Base-by-base conservation (phyloP, 257 asterid genomes). In the Scutellaria galericulata region DNA sequence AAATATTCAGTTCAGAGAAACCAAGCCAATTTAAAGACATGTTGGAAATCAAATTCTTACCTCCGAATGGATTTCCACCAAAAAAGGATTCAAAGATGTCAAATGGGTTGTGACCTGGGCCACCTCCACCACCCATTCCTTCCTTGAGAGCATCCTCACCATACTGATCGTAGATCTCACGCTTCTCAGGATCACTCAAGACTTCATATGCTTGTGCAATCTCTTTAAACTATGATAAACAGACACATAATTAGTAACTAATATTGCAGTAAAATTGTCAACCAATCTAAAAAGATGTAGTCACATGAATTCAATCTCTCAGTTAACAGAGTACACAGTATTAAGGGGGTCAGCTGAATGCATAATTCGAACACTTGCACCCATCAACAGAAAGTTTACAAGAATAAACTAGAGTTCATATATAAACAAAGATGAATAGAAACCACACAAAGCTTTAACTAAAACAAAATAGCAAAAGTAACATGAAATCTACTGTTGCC, bases 131-230 rank as follows among this genome's bases (percentile, higher is more conserved):
- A 1, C 95, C 95, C 93, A 89, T 89, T 86, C 97, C 97, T 79
- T 91, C 97, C 88, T 91, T 91, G 47, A 91, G 86, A 45, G 93
- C 95, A 77, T 91, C 97, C 83, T 91, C 97, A 60, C 97, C 97
- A 83, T 91, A 91, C 69, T 87, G 93, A 78, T 91, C 97, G 39
- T 91, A 91, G 55, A 91, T 86, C 57, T 91, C 95, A 46, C 97
- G 95, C 86, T 91, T 91, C 80, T 91, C 97, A 0, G 89, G 89
- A 59, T 91, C 96, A 78, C 83, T 89, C 70, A 91, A 78, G 22
- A 91, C 91, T 75, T 91, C 97, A 63, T 91, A 91, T 27, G 97
- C 96, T 78, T 91, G 97, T 12, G 96, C 92, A 61, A 91, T 83
- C 87, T 91, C 97, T 75, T 91, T 91, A 71, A 91, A 89, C 97